Evolutionary conservation across 371 early-diverging fungal genomes (phyloP), one percentile per base, ranked within the genome.

Genomic region (Rhizopus microsporus): DNA sequence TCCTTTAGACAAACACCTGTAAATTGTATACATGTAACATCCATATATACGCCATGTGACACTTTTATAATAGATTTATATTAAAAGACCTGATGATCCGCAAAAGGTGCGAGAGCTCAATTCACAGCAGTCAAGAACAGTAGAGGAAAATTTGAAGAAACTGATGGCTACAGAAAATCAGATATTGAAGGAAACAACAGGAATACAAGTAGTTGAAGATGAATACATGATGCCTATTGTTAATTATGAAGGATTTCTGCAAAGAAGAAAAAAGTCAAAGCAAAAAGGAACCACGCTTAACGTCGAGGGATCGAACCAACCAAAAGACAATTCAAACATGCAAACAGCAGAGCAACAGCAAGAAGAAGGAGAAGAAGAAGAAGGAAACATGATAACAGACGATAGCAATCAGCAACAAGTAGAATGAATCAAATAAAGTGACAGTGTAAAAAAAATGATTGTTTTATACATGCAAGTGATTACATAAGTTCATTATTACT

Each of bases 1-100:
- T 83, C 85, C 3, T 85, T 81, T 63, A 74, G 77, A 51, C 79
- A 81, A 57, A 83, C 85, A 39, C 82, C 85, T 46, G 85, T 85
- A 75, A 71, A 72, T 56, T 2, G n/a, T 4, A 42, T 0, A n/a
- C 3, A 13, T 17, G 3, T 45, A 3, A 32, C n/a, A 35, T 43
- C 8, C 7, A n/a, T 4, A 9, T 32, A 23, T 2, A 23, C 23
- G 23, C 23, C 0, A 29, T 48, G 29, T 57, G 13, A 47, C 39
- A 16, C 33, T 34, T 13, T 43, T 9, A 37, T 34, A 47, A 23
- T 58, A 85, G 85, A 78, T 85, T 3, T 85, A 80, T 62, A 80
- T 83, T 30, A 64, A 77, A 37, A 70, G 85, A 51, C 82, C 85
- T 12, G 78, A 79, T 29, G 82, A 85, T 62, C 82, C 82, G 23